Conservation (phyloP, 768 basidiomycete species). For the Holtermanniella nyarrowii region DNA sequence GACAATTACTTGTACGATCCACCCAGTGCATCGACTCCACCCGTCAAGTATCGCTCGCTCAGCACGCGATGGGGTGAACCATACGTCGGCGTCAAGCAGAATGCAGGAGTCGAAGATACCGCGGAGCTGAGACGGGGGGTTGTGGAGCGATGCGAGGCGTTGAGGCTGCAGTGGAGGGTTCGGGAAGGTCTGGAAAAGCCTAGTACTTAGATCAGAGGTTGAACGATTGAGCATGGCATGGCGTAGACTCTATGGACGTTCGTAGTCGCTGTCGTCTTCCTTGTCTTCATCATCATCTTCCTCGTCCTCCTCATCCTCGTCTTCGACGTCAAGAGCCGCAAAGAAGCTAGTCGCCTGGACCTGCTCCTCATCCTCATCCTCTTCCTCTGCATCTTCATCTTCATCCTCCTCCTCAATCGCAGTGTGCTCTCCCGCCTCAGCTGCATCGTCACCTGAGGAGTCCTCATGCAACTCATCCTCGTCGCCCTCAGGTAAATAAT, state of each 20-base stretch:
- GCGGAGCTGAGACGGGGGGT: not conserved
- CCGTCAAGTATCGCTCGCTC: not conserved
- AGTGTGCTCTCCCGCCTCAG: slow-evolving; percentile 23
- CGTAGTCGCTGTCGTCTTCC: not conserved
- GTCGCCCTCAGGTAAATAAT: not conserved
- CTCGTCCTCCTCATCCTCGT: slow-evolving; percentile 17
- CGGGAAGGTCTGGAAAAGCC: not conserved
- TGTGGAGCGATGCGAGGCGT: not conserved
- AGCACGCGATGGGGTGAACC: not conserved
- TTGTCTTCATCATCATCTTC: slow-evolving; percentile 8
- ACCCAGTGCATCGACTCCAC: not conserved
- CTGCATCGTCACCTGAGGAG: slow-evolving; percentile 36
- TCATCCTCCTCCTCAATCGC: slow-evolving; percentile 5
- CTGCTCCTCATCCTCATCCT: not conserved
- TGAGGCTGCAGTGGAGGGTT: not conserved
- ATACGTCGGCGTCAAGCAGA: not conserved
- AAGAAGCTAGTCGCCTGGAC: slow-evolving; percentile 21
- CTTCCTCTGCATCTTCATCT: slow-evolving; percentile 2
- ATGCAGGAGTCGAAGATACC: not conserved
- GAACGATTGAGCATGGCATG: too few relatives aligned
- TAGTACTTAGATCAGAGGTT: too few relatives aligned
- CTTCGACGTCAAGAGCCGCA: slow-evolving; percentile 23
- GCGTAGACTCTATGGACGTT: too few relatives aligned
- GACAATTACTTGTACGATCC: not conserved
- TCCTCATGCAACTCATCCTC: slow-evolving; percentile 1